Evolutionary conservation across 106 monocot genomes (phyloP), one percentile per base, ranked within the genome.

Genomic region (Allium sativum): DNA sequence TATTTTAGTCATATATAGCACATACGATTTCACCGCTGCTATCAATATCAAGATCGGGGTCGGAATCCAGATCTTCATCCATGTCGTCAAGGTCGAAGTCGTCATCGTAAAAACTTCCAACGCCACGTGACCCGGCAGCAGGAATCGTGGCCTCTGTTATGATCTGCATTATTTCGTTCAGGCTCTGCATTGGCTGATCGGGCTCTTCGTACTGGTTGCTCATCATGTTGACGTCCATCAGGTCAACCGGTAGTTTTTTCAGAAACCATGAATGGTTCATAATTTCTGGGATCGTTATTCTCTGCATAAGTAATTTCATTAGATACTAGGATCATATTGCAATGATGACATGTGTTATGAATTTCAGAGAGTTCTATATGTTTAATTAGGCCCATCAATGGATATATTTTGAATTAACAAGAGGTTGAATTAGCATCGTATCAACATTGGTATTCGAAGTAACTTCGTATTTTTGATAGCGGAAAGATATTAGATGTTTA

Each of bases 151-250:
- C 72, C 43, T 72, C 72, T 0, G 64, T 56, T n/a, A 87, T 65
- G 22, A 96, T 87, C 70, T 90, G 95, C 95, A 96, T 96, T 53
- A 92, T 87, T 21, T 87, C 84, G 19, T 92, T 84, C 5, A 84
- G 65, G 48, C 81, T 81, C 62, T 92, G 87, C 83, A 79, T 84
- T 3, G 83, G 83, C 40, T 84, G 79, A 45, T 84, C 83, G 6
- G 83, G 72, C 50, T 64, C 64, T 65, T 64, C 72, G 13, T 56
- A 65, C 12, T 65, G 64, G 57, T 57, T 72, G 72, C 56, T 58
- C 41, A 64, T 64, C 13, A 48, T 65, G 62, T 45, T 65, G 9
- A 64, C 72, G 40, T 72, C 72, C 54, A 65, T 65, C 40, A 72
- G 72, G 46, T 72, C 64, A 2, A 57, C 64, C 1, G 72, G 72